phyloP scores from a whole-genome alignment of 441 rosid species.

The Daphne laureola region DNA sequence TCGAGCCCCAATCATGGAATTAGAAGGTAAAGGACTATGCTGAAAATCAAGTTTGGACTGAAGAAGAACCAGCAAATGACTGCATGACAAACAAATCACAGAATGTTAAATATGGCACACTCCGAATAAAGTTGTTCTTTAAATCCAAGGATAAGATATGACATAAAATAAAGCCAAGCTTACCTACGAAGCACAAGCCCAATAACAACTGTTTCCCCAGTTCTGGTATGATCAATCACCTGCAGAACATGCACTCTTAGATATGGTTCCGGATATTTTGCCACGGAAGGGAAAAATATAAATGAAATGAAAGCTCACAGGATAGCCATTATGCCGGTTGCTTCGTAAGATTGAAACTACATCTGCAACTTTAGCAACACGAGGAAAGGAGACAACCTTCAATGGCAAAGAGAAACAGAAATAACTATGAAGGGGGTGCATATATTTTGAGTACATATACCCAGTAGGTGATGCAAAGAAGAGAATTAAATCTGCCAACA shows the following conservation, averaged over 20 bases:
- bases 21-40: constrained; percentile 85
- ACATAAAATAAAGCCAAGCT: constrained; percentile 5
- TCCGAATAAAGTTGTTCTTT: constrained; percentile 1
- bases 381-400: constrained; percentile 85
- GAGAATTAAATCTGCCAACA: too few relatives aligned
- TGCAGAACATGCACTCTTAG: constrained; percentile 16
- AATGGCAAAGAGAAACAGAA: constrained; percentile 6
- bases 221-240: constrained; percentile 91
- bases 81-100: constrained; percentile 30
- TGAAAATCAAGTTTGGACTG: constrained; percentile 93
- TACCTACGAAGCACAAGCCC: constrained; percentile 97
- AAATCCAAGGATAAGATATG: constrained; percentile 7
- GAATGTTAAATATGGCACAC: constrained; percentile 5
- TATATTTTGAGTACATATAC: too few relatives aligned
- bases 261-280: constrained; percentile 12
- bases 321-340: constrained; percentile 91
- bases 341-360: constrained; percentile 72
- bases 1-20: constrained; percentile 46
- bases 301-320: constrained; percentile 41
- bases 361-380: constrained; percentile 84
- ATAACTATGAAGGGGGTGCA: too few relatives aligned
- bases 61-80: constrained; percentile 96
- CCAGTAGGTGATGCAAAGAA: too few relatives aligned
- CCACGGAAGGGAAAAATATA: constrained; percentile 6
- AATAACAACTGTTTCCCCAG: constrained; percentile 86